phyloP scores from a whole-genome alignment of 1,139 yeast species.

The Saccharomycopsis hybrid region DNA sequence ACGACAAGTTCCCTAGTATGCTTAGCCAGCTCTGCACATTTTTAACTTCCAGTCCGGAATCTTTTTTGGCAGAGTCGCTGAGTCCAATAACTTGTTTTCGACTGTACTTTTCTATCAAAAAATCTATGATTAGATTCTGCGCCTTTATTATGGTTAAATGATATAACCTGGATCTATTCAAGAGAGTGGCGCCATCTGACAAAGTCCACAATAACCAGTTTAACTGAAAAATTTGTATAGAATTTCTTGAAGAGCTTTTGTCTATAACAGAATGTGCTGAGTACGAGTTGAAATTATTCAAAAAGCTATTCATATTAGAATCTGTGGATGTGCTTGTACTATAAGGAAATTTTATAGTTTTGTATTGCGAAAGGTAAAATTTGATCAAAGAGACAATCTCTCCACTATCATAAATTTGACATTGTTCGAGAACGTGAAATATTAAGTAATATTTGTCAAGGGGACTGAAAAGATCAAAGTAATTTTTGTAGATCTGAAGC shows the following conservation, averaged over 20 bases:
- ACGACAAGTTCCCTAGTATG: slow-evolving; percentile 13
- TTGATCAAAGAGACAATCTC: slow-evolving; percentile 1
- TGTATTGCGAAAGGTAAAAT: slow-evolving; percentile 2
- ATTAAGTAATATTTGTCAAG: slow-evolving; percentile 8
- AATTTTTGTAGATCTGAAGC: slow-evolving; percentile 6
- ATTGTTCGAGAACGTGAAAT: slow-evolving; percentile 7
- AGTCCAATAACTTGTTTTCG: not conserved
- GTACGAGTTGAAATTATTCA: slow-evolving; percentile 6
- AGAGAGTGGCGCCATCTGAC: slow-evolving; percentile 2
- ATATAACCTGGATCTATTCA: slow-evolving; percentile 5
- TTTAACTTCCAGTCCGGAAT: not conserved
- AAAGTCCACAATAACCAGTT: slow-evolving; percentile 16
- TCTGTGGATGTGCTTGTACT: not conserved
- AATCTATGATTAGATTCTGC: slow-evolving; percentile 14
- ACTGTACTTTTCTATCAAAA: not conserved
- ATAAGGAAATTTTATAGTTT: not conserved
- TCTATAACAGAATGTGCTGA: not conserved
- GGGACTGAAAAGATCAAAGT: slow-evolving; percentile 1
- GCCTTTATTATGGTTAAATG: slow-evolving; percentile 9
- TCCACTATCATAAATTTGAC: slow-evolving; percentile 4
- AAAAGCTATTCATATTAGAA: not conserved
- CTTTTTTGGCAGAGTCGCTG: not conserved
- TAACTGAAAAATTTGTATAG: slow-evolving; percentile 6
- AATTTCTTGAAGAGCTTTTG: not conserved
- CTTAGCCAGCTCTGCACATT: slow-evolving; percentile 2